Base-by-base conservation (phyloP, 345 rosid genomes). In the Arabis hirsuta region DNA sequence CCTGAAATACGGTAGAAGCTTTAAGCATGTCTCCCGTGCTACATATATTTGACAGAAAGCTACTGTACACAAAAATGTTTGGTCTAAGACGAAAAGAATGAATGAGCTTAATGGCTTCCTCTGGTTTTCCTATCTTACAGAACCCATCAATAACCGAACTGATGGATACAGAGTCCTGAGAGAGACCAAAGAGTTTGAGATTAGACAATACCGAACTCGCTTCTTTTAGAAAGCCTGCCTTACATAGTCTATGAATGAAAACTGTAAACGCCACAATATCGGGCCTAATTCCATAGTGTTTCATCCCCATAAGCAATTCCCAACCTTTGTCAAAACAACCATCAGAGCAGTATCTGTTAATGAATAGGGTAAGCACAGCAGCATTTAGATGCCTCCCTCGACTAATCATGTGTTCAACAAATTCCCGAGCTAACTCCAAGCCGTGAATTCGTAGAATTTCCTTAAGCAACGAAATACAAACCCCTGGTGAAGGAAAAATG, bases 41-140 rank as follows among this genome's bases (percentile, higher is more conserved):
- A 67, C 88, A 79, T 65, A 82, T 48, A 46, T 77, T 79, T 4
- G 83, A 44, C n/a, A 85, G 55, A 59, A 85, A 82, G 63, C 86
- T 85, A 73, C 75, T 81, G 78, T 74, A 82, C 69, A 79, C 81
- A 76, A 77, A 85, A 69, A 82, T 75, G 67, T 82, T 79, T 5
- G 80, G 82, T 62, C 55, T 81, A 50, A 81, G 73, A 53, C 72
- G 62, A 62, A 76, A 78, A 12, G 34, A 62, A 39, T 81, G 73
- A 41, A 85, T 74, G 64, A 82, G 67, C 61, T 75, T 75, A 43
- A 79, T 44, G 32, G 84, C 86, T 81, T 81, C 68, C 45, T 76
- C 79, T 69, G 69, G 74, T 22, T 74, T 81, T 31, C 82, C 83
- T 32, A 55, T 55, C 41, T 82, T 81, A 72, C 84, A 81, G 73